A percentile compares a stretch with the other conserved stretches of the same genome.
phyloP scores from a whole-genome alignment of 306 rosid species.

The Comarum palustre region DNA sequence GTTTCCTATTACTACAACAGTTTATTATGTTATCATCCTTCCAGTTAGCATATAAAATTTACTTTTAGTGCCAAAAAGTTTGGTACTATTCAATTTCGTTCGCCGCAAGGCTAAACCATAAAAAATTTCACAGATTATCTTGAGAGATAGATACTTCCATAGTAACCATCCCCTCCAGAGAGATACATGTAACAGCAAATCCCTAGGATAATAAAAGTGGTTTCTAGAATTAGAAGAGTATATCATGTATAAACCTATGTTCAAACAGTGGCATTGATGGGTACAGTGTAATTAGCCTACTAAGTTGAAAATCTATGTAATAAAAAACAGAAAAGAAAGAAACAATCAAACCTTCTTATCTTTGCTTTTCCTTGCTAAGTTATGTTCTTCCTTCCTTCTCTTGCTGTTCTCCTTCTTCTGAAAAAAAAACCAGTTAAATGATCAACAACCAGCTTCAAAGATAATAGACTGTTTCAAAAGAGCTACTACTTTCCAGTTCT shows the following conservation, averaged over 20 bases:
- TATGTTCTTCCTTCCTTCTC: slow-evolving; percentile 93
- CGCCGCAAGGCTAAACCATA: background rate
- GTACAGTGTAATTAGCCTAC: background rate
- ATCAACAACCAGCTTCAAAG: slow-evolving; percentile 1
- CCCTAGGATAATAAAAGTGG: background rate
- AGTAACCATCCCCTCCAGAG: background rate
- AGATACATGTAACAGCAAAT: background rate
- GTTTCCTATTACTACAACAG: background rate
- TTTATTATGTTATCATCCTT: background rate
- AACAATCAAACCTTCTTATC: slow-evolving; percentile 70
- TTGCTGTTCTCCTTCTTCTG: slow-evolving; percentile 97
- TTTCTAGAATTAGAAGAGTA: background rate
- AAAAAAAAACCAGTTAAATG: slow-evolving; percentile 19
- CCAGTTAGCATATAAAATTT: background rate
- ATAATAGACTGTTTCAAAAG: slow-evolving; percentile 10
- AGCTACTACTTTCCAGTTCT: background rate
- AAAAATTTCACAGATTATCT: background rate
- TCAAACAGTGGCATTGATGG: background rate
- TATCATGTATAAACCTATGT: background rate
- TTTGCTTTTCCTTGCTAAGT: slow-evolving; percentile 67
- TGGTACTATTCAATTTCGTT: background rate
- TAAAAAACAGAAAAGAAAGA: slow-evolving; percentile 2
- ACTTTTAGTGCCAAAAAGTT: background rate
- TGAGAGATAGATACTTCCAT: background rate
- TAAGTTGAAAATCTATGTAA: background rate